Percentiles rank a stretch among this genome's conserved stretches.
Evolutionary conservation across 805 yeast species (phyloP).

Genomic region (Saccharomycopsis vini): DNA sequence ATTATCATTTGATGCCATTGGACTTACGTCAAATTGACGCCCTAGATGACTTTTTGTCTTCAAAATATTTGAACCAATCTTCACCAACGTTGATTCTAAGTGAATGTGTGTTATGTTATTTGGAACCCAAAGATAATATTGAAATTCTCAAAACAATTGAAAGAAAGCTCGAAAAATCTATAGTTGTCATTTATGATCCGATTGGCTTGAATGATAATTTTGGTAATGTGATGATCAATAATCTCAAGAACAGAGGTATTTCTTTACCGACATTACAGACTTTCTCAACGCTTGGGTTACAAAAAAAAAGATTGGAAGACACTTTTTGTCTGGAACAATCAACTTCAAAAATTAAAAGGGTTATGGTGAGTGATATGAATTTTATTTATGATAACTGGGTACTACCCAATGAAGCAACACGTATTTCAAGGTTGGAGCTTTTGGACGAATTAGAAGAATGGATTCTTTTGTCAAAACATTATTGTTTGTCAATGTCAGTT

Average conservation of each 20-base stretch:
- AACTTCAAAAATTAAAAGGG: conserved; percentile 22
- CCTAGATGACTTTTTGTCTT: conserved; percentile 17
- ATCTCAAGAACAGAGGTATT: conserved; percentile 53
- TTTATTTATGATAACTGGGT: conserved; percentile 23
- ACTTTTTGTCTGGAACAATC: neutral
- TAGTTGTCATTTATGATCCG: conserved; percentile 58
- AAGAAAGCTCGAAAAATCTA: conserved; percentile 21
- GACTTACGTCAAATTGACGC: conserved; percentile 39
- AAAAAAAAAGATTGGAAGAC: conserved; percentile 21
- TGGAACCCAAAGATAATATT: conserved; percentile 42
- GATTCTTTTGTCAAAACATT: conserved; percentile 51
- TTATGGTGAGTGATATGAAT: conserved; percentile 22
- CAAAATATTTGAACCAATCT: conserved; percentile 23
- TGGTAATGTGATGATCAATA: conserved; percentile 60
- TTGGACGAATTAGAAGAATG: conserved; percentile 74
- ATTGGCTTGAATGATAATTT: conserved; percentile 51
- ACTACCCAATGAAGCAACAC: conserved; percentile 28
- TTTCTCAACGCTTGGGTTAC: conserved; percentile 39
- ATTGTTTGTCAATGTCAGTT: conserved; percentile 32
- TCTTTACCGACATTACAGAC: conserved; percentile 46
- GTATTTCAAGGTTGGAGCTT: conserved; percentile 50
- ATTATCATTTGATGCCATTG: conserved; percentile 44
- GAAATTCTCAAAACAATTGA: conserved; percentile 37
- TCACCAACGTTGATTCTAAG: conserved; percentile 56
- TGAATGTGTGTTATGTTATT: conserved; percentile 72